Conservation (phyloP, 805 yeast species). For the Candida manassasensis region DNA sequence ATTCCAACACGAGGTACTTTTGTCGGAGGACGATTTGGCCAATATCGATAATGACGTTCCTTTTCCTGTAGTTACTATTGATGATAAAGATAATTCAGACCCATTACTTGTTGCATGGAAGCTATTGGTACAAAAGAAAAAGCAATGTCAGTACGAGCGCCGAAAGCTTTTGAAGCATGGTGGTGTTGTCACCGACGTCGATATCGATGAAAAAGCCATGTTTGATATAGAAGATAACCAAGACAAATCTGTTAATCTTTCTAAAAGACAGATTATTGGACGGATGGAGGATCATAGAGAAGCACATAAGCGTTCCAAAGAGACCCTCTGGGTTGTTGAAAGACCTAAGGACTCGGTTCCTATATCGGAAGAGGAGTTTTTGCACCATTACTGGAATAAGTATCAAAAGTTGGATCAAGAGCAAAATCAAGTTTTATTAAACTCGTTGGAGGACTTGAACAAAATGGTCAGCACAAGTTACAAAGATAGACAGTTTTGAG, state of each 20-base stretch:
- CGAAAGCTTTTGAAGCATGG: constrained; percentile 34
- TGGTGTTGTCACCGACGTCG: constrained; percentile 16
- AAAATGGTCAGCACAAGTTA: constrained; percentile 51
- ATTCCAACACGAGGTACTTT: constrained; percentile 20
- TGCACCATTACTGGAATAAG: constrained; percentile 46
- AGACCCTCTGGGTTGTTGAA: constrained; percentile 68
- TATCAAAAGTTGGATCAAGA: constrained; percentile 43
- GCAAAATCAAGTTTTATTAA: constrained; percentile 39
- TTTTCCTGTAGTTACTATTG: constrained; percentile 28
- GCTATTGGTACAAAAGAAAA: constrained; percentile 40
- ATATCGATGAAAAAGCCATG: constrained; percentile 23
- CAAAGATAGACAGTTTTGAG: constrained; percentile 37
- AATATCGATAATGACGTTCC: constrained; percentile 27
- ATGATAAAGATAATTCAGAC: constrained; percentile 18
- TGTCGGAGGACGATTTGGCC: constrained; percentile 33
- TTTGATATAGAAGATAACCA: constrained; percentile 21
- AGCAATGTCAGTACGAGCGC: constrained; percentile 50
- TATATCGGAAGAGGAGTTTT: constrained; percentile 34
- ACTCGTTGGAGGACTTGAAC: constrained; percentile 51
- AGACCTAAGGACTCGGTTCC: constrained; percentile 34
- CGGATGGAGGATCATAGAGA: constrained; percentile 94
- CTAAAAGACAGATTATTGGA: constrained; percentile 54
- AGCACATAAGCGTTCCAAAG: constrained; percentile 79
- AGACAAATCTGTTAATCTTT: constrained; percentile 17
- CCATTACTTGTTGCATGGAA: constrained; percentile 43